phyloP scores from a whole-genome alignment of 2,329 filamentous ascomycete species.

The Fusarium incarnatum region DNA sequence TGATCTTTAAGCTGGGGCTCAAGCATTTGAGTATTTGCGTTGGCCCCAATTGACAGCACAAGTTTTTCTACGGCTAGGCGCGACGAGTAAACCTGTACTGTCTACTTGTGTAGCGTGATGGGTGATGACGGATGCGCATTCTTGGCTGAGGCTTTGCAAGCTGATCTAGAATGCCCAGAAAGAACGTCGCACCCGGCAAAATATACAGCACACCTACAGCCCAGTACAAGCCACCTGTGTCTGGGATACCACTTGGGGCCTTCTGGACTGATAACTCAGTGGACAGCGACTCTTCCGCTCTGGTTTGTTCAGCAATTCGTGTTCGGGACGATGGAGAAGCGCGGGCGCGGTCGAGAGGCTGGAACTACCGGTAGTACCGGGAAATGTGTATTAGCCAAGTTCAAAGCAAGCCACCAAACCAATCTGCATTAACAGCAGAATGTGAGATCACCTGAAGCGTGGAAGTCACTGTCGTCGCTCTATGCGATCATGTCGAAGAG shows the following conservation, averaged over 20 bases:
- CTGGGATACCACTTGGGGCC: not conserved
- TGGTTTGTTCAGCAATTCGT: not conserved
- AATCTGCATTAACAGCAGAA: not conserved
- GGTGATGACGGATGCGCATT: not conserved
- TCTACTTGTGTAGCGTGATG: not conserved
- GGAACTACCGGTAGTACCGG: conserved; percentile 21
- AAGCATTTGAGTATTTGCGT: not conserved
- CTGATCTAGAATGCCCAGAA: not conserved
- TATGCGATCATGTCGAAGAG: too few species aligned
- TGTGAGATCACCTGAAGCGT: not conserved
- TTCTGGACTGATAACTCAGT: not conserved
- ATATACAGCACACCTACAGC: not conserved
- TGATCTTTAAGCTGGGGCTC: not conserved
- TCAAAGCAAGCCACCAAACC: not conserved
- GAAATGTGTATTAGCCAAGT: conserved; percentile 5
- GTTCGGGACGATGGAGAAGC: not conserved
- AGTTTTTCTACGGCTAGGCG: not conserved
- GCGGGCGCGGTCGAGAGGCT: not conserved
- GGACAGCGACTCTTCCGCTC: not conserved
- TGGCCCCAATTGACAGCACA: not conserved
- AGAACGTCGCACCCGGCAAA: not conserved
- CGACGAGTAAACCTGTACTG: not conserved
- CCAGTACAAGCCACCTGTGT: not conserved
- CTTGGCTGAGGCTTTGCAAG: not conserved
- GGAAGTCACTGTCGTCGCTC: not conserved